Evolutionary conservation across 352 stramenopile genomes (phyloP).

Genomic region (Phytopythium delawarense): DNA sequence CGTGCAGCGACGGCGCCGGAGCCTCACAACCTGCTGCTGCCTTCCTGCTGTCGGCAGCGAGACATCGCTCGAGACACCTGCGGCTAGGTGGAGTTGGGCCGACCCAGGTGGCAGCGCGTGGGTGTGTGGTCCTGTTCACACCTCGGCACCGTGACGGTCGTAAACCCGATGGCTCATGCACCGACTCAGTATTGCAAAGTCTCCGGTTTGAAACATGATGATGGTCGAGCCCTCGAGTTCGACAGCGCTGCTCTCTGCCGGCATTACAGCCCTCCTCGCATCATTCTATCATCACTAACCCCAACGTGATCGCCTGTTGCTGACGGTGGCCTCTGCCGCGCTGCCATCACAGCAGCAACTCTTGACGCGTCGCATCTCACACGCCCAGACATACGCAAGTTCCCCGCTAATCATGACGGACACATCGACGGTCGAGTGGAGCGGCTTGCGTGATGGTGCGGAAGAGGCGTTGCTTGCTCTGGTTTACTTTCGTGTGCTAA

Average conservation of each 20-base stretch:
- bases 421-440: background rate
- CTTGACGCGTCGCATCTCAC: background rate
- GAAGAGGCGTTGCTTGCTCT: background rate
- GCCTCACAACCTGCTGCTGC: background rate
- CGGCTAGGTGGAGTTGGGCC: background rate
- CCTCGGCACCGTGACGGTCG: background rate
- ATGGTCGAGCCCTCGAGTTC: background rate
- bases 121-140: background rate
- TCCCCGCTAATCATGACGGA: no score
- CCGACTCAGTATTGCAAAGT: no score
- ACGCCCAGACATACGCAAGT: background rate
- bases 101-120: background rate
- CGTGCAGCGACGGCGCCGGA: background rate
- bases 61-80: background rate
- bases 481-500: background rate
- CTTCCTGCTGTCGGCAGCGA: background rate
- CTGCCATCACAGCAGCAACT: background rate
- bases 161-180: background rate
- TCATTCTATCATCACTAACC: background rate
- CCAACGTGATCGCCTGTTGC: background rate
- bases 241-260: background rate
- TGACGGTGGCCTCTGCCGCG: background rate
- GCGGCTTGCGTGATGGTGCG: background rate
- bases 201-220: background rate
- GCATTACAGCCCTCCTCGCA: background rate